Conservation (phyloP, 2,329 filamentous ascomycete species). For the Sordariomycetes sp. region DNA sequence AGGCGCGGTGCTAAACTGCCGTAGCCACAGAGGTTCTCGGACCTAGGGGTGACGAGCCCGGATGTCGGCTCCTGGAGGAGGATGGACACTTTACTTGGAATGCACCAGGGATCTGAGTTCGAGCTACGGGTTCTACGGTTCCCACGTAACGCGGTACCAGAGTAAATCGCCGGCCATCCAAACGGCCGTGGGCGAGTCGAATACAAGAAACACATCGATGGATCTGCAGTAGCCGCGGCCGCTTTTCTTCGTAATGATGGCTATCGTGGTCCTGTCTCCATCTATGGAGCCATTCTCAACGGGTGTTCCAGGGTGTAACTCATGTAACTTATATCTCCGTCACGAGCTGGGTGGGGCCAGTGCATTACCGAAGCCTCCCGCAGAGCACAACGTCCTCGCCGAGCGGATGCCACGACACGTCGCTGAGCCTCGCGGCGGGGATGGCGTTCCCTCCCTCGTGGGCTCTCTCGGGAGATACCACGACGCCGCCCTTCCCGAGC, state of each 20-base stretch:
- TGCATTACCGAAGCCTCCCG: constrained; percentile 35
- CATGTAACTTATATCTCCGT: no score
- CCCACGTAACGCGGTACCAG: background rate
- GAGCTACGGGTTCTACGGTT: background rate
- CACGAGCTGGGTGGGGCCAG: no score
- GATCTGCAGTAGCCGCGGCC: no score
- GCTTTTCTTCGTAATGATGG: no score
- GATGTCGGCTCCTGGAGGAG: background rate
- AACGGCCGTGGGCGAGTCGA: background rate
- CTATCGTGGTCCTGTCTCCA: no score
- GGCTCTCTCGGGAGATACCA: constrained; percentile 56
- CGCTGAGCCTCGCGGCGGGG: constrained; percentile 49
- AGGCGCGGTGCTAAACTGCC: background rate
- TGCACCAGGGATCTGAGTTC: background rate
- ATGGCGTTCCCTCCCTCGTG: constrained; percentile 34
- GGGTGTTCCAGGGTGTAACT: no score
- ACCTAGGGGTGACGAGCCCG: no score
- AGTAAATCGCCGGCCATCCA: background rate
- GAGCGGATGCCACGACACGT: constrained; percentile 63
- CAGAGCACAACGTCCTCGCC: constrained; percentile 77
- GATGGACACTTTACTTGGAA: background rate
- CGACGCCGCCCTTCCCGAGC: constrained; percentile 72
- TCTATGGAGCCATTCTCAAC: no score
- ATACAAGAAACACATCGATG: background rate
- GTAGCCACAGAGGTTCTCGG: background rate